Percentiles rank a stretch among this genome's conserved stretches.
Evolutionary conservation across 495 filamentous ascomycete genomes (phyloP).

Genomic region (Penicillium ochrochloron): DNA sequence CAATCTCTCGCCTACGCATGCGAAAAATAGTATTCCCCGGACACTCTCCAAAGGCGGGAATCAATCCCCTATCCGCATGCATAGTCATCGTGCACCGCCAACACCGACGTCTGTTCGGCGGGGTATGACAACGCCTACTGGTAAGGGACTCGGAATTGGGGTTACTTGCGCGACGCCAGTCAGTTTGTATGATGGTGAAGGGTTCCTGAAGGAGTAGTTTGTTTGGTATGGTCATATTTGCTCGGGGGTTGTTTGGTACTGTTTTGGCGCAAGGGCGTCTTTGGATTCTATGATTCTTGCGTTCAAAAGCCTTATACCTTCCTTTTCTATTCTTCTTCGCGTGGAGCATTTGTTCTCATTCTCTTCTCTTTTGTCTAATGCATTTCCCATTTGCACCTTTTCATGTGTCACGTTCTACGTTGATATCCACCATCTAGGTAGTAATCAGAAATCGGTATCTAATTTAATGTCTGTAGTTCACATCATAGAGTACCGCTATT

Average conservation of each 20-base stretch:
- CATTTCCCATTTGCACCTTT: conserved; percentile 3
- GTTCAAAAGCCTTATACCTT: conserved; percentile 29
- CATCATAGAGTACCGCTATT: not conserved
- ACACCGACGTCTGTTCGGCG: conserved; percentile 28
- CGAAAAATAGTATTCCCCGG: conserved; percentile 20
- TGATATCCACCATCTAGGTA: conserved; percentile 32
- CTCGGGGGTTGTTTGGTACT: conserved; percentile 2
- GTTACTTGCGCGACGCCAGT: conserved; percentile 44
- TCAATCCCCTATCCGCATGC: conserved; percentile 23
- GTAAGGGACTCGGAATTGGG: conserved; percentile 41
- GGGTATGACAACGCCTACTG: conserved; percentile 38
- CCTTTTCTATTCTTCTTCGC: conserved; percentile 15
- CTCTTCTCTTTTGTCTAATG: conserved; percentile 13
- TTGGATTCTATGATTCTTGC: conserved; percentile 9
- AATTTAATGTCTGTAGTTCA: not conserved
- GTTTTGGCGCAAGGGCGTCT: conserved; percentile 11
- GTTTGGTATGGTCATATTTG: conserved; percentile 6
- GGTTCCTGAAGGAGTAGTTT: conserved; percentile 50
- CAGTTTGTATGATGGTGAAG: conserved; percentile 55
- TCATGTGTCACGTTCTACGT: conserved; percentile 18
- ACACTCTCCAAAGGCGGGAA: conserved; percentile 18
- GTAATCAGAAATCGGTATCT: conserved; percentile 27
- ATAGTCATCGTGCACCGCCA: conserved; percentile 19
- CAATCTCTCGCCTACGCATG: conserved; percentile 17
- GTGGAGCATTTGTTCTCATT: conserved; percentile 17